Base-by-base conservation (phyloP, 805 yeast genomes). In the Torulaspora delbrueckii region DNA sequence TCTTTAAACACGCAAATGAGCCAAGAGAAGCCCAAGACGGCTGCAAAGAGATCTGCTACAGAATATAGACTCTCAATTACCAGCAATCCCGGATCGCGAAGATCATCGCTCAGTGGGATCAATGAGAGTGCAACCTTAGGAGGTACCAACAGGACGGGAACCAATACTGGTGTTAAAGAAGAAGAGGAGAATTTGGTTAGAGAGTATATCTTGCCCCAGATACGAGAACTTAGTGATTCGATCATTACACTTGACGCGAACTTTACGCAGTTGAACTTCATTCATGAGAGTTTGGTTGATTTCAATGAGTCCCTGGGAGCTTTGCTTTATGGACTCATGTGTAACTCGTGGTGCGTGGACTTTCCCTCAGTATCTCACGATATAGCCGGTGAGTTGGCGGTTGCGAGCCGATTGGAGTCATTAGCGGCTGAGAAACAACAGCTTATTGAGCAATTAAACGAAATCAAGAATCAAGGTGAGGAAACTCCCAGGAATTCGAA, bases 281-380 rank as follows among this genome's bases (percentile, higher is more conserved):
- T 83, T 8, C 88, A 87, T 63, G 77, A 80, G 36, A 77, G 78
- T 5, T 65, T 89, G 16, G 72, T 74, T 2, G 69, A 72, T 24
- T 82, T 89, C 63, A 87, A 87, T 59, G 96, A 88, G 63, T 77
- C 87, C 2, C 78, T 89, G 55, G 81, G 86, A 1, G 72, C 90
- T 32, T 81, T 88, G 44, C 60, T 88, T 42, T 86, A 85, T 57
- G 96, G 96, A 1, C 66, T 88, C 40, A 79, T 84, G 59, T 80
- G 87, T 64, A 87, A 89, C 57, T 90, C 95, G 50, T 88, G 93
- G 83, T 86, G 96, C 65, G 84, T 84, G 23, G 89, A 85, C 57
- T 86, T 86, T 55, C 67, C 70, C 16, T 55, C 56, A 24, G 49
- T 60, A 19, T 58, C 67, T 9, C 55, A 48, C 31, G 59, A 61